Base-by-base conservation (phyloP, 805 yeast genomes). In the Saccharomyces mikatae region DNA sequence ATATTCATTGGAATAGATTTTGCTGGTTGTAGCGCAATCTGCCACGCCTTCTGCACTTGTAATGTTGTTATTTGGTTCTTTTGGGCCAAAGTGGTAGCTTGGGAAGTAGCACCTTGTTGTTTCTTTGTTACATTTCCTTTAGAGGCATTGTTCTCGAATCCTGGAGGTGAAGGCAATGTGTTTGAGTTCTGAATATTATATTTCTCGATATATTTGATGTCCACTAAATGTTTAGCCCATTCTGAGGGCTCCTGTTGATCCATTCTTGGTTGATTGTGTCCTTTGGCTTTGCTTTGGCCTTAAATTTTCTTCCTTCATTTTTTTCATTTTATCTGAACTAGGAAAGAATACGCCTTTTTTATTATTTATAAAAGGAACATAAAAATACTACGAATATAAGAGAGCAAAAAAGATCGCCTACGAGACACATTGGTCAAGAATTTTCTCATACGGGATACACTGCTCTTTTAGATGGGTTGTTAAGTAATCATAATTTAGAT, bases 1-100 rank as follows among this genome's bases (percentile, higher is more conserved):
- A 87, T 69, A 64, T 89, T 94, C 95, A 89, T 87, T 6, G 97
- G 96, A n/a, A 94, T 78, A 29, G 80, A 71, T 66, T 90, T 92
- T 2, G 89, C 87, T 0, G 97, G 97, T 1, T 83, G 82, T 14
- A 80, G 70, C 2, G 97, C 96, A 41, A 87, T 66, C 55, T 87
- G 94, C 96, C 97, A 89, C 0, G 95, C 91, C 63, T 86, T 87
- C 63, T 84, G 80, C 24, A 73, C 67, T 47, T 58, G 62, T n/a
- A 61, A 36, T n/a, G 21, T 9, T 26, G 47, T 21, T 21, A 13
- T 11, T 26, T 26, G 30, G 13, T 46, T 22, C n/a, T 17, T 26
- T 11, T 14, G 31, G 30, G 32, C 28, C 14, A 14, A 30, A 31
- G 56, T 49, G 27, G 52, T 51, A 10, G 52, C 47, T n/a, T 56